Evolutionary conservation across 2,329 filamentous ascomycete species (phyloP), one percentile per base, ranked within the genome.

Genomic region (Aspergillus hortae): DNA sequence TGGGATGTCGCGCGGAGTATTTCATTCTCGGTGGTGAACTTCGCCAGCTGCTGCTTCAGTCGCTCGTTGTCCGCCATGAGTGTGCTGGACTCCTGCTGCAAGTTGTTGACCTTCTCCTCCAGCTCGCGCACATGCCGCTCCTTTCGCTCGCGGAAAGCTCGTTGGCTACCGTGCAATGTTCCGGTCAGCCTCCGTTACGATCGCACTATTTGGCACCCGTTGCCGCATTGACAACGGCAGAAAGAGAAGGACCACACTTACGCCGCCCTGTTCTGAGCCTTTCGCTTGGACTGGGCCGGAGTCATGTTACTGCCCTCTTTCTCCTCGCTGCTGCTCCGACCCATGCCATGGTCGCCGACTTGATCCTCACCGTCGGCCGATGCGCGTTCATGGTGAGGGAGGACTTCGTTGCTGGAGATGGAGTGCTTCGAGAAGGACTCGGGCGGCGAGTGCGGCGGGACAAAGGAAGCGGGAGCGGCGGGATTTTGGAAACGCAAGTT

Each of bases 121-220:
- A 97, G 85, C 55, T 97, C 91, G 69, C 92, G 92, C 56, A 97
- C 91, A 66, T 95, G 92, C 52, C 86, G 87, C 70, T 97, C 92
- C 72, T 97, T 97, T 61, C 92, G 87, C 73, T 97, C 92, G 55
- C 92, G 90, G 71, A 97, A 97, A 30, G 94, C 92, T 62, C 92
- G 87, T 80, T 97, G 94, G 44, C 92, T 96, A 53, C 51, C 47
- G 1, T 17, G 10, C 15, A 19, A 19, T 17, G 6, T 42, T 17
- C 35, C 35, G 15, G 40, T 42, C 40, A 42, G 40, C 4, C n/a
- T 42, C 19, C 17, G 14, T 38, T n/a, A 11, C 3, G 6, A 11
- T 38, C 35, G 11, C 14, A 17, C 6, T 42, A 42, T 19, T 42
- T 42, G 40, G n/a, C 32, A 11, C 7, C 10, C 2, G 19, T 33